Percentiles rank a stretch among this genome's conserved stretches.
Conservation (phyloP, 2,329 filamentous ascomycete genomes). For the Chalara sp. region DNA sequence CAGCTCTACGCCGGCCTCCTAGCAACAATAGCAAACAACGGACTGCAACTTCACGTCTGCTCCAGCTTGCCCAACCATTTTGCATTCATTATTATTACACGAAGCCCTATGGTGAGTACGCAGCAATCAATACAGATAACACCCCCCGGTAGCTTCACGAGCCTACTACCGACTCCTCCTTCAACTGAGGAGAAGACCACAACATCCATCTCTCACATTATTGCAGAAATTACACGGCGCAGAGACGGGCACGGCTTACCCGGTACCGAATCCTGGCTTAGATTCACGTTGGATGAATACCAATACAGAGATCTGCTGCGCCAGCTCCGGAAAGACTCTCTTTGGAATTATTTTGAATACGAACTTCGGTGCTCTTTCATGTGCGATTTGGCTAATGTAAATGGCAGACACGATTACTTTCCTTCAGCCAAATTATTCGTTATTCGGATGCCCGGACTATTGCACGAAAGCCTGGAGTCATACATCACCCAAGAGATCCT, state of each 20-base stretch:
- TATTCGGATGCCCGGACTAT: conserved; percentile 15
- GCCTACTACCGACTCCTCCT: conserved; percentile 10
- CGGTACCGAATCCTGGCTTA: conserved; percentile 8
- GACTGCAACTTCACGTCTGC: background rate
- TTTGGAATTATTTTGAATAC: conserved; percentile 10
- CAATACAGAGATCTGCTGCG: conserved; percentile 9
- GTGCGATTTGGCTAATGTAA: conserved; percentile 7
- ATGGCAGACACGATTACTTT: conserved; percentile 17
- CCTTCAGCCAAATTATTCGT: conserved; percentile 7
- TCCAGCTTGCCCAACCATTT: background rate
- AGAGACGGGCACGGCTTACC: conserved; percentile 5
- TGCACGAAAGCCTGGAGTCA: conserved; percentile 12
- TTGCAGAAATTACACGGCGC: conserved; percentile 9
- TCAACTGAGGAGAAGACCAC: conserved; percentile 8
- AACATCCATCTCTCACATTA: conserved; percentile 7
- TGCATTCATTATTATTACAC: background rate
- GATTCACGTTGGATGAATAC: conserved; percentile 3
- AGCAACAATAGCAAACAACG: background rate
- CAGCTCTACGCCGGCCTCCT: background rate
- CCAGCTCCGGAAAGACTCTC: conserved; percentile 7
- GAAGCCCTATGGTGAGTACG: conserved; percentile 7
- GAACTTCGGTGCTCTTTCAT: conserved; percentile 11
- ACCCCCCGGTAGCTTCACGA: conserved; percentile 10
- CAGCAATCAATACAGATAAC: conserved; percentile 10
- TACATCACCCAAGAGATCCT: conserved; percentile 10